Percentiles rank a stretch among this genome's conserved stretches.
Evolutionary conservation across 192 early-diverging fungal genomes (phyloP).

Genomic region (Coemansia sp.): DNA sequence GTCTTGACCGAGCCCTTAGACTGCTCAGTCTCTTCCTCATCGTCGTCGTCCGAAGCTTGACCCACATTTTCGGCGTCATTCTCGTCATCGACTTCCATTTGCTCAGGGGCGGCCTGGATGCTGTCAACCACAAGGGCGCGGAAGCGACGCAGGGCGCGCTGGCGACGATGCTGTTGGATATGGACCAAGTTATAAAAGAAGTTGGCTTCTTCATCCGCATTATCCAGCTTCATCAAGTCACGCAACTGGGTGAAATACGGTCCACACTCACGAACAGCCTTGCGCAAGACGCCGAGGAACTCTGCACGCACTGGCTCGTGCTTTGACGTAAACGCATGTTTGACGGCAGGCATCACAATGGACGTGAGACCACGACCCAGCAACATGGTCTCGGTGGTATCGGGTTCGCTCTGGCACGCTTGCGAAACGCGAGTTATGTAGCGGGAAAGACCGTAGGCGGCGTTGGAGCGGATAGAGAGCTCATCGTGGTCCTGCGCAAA

Average conservation of each 20-base stretch:
- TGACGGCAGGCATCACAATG: conserved; percentile 45
- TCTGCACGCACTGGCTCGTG: conserved; percentile 39
- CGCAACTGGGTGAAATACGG: conserved; percentile 41
- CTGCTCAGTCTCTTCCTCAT: conserved; percentile 4
- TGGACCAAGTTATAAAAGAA: conserved; percentile 97
- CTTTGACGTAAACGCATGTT: conserved; percentile 37
- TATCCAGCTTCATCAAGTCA: conserved; percentile 45
- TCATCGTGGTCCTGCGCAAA: conserved; percentile 84
- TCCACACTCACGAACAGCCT: conserved; percentile 40
- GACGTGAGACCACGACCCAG: conserved; percentile 19
- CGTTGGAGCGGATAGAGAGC: conserved; percentile 82
- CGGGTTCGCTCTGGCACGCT: conserved; percentile 17
- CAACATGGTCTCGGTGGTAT: conserved; percentile 14
- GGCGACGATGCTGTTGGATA: conserved; percentile 92
- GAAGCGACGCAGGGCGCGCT: conserved; percentile 80
- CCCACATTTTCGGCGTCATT: not conserved
- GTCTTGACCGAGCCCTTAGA: not conserved
- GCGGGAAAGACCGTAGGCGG: conserved; percentile 71
- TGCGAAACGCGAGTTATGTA: conserved; percentile 67
- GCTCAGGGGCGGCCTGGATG: conserved; percentile 8
- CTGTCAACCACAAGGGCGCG: conserved; percentile 39
- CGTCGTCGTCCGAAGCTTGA: conserved; percentile 7
- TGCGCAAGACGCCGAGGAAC: conserved; percentile 40
- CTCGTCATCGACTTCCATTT: conserved; percentile 44
- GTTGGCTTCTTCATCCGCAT: conserved; percentile 69